These are phyloP conservation scores for Arthroderma uncinatum DNA, from an alignment of 2,329 filamentous ascomycete genomes.

Conservation along the genomic window DNA sequence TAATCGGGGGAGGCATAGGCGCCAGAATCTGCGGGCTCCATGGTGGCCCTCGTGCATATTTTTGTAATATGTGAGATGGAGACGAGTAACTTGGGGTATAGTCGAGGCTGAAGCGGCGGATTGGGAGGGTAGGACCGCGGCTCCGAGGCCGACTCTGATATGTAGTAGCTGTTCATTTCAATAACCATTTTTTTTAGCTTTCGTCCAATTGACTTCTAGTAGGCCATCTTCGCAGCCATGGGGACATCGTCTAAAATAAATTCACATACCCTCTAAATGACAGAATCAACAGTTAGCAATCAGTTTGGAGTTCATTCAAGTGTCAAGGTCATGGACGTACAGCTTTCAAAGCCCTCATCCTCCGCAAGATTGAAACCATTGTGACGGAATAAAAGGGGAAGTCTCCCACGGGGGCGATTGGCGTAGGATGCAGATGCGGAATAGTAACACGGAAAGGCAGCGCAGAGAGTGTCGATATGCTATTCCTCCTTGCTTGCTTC, in stretches of 20 bases:
- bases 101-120: conserved; percentile 22
- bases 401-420: neutral
- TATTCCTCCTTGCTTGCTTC: neutral
- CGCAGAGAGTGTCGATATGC: neutral
- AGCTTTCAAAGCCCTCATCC: conserved; percentile 62
- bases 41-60: conserved; percentile 32
- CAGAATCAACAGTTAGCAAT: conserved; percentile 8
- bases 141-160: conserved; percentile 70
- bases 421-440: neutral
- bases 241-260: neutral
- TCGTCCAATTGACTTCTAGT: neutral
- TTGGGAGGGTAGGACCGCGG: conserved; percentile 57
- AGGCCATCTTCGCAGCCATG: neutral
- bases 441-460: neutral
- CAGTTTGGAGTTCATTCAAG: conserved; percentile 9
- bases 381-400: conserved; percentile 14
- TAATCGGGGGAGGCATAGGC: conserved; percentile 64
- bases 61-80: conserved; percentile 35
- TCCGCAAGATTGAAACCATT: conserved; percentile 45
- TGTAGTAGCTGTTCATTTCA: conserved; percentile 13
- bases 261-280: conserved; percentile 22
- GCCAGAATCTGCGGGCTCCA: conserved; percentile 72
- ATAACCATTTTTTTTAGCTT: neutral
- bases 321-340: conserved; percentile 41
- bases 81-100: conserved; percentile 31